These are phyloP conservation scores for Silene noctiflora DNA, from an alignment of 179 eudicot species.

Conservation along the genomic window DNA sequence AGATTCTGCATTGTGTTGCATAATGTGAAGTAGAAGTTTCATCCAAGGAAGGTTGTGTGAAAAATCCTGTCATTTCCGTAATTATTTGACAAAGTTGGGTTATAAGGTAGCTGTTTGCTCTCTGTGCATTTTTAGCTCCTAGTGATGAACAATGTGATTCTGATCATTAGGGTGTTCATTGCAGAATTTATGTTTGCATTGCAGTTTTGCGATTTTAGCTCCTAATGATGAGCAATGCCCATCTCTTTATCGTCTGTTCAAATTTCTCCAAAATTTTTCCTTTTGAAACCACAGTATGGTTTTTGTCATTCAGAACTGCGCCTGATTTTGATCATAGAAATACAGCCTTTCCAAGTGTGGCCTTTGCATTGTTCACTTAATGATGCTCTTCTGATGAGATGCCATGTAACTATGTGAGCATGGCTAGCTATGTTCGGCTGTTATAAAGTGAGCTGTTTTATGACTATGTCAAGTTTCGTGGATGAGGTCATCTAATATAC, in stretches of 20 bases:
- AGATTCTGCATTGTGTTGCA: not conserved
- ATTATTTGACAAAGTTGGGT: conserved; percentile 1
- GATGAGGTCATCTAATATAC: not conserved
- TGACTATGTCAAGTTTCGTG: not conserved
- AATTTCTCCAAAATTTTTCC: not conserved
- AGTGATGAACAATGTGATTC: not conserved
- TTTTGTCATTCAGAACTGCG: not conserved
- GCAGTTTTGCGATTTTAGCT: not conserved
- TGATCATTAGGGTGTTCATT: not conserved
- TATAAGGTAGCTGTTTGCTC: not conserved
- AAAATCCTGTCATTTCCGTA: not conserved
- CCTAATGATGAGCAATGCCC: not conserved
- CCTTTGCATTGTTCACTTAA: not conserved
- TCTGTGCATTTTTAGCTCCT: not conserved
- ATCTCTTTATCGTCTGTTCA: not conserved
- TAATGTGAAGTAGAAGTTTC: not conserved
- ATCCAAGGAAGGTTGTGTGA: not conserved
- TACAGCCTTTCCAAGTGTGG: not conserved
- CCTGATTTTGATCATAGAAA: not conserved
- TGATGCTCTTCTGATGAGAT: not conserved
- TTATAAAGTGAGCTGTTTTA: not conserved
- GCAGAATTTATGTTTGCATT: not conserved
- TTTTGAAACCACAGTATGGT: not conserved
- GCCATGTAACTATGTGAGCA: not conserved
- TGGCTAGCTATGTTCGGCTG: not conserved